Conservation (phyloP, 768 basidiomycete genomes). For the Termitomyces titanicus region DNA sequence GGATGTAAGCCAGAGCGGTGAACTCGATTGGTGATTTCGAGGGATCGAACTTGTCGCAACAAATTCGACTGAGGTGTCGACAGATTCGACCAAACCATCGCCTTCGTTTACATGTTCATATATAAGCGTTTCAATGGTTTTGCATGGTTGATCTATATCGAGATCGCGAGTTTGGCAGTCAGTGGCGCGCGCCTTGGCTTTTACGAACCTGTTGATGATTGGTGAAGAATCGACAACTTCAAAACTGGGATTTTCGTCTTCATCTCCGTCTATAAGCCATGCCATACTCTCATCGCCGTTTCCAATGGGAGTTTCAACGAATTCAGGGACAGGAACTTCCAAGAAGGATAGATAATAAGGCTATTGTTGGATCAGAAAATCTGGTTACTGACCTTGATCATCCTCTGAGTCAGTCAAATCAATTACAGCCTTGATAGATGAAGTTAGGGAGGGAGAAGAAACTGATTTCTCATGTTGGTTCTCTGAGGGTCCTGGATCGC, state of each 20-base stretch:
- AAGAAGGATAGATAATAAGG: neutral
- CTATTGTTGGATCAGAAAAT: neutral
- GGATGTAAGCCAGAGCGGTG: slow-evolving; percentile 9
- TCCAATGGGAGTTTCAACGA: neutral
- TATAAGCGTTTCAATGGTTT: slow-evolving; percentile 12
- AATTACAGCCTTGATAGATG: slow-evolving; percentile 8
- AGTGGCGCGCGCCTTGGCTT: neutral
- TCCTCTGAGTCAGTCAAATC: slow-evolving; percentile 10
- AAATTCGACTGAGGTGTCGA: slow-evolving; percentile 14
- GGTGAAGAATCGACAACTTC: slow-evolving; percentile 54
- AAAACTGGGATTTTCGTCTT: slow-evolving; percentile 58
- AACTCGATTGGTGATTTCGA: slow-evolving; percentile 1
- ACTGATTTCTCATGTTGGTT: neutral
- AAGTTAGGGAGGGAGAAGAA: neutral
- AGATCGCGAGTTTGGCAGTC: neutral
- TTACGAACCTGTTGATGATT: slow-evolving; percentile 8
- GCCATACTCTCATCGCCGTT: slow-evolving; percentile 39
- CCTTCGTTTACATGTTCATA: neutral
- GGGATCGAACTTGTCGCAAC: slow-evolving; percentile 4
- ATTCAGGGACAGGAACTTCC: neutral
- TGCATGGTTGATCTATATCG: slow-evolving; percentile 20
- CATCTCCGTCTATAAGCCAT: slow-evolving; percentile 65
- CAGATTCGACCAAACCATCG: slow-evolving; percentile 25
- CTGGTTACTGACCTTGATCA: slow-evolving; percentile 1
- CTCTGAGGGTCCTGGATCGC: neutral